Evolutionary conservation across 2,329 filamentous ascomycete species (phyloP).

Genomic region (Talaromyces sp.): DNA sequence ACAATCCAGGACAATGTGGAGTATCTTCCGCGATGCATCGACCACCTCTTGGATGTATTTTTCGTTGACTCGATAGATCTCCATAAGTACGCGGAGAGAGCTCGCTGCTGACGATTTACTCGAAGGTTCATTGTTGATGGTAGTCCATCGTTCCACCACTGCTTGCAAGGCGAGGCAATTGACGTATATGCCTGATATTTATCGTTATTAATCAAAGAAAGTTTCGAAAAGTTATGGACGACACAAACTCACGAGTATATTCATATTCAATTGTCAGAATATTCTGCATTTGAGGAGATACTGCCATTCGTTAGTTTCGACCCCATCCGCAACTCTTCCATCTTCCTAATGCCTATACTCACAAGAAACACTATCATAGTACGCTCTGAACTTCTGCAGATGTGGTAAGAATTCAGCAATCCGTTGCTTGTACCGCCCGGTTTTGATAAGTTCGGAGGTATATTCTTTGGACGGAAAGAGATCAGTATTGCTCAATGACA

Average conservation of each 20-base stretch:
- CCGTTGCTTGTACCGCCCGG: slow-evolving; percentile 73
- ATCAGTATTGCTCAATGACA: slow-evolving; percentile 84
- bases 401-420: slow-evolving; percentile 77
- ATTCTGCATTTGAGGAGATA: slow-evolving; percentile 57
- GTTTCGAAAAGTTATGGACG: neutral
- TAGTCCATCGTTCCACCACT: slow-evolving; percentile 87
- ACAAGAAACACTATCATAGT: slow-evolving; percentile 70
- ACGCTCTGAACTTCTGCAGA: slow-evolving; percentile 70
- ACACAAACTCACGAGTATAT: slow-evolving; percentile 63
- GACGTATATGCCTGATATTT: slow-evolving; percentile 60
- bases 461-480: slow-evolving; percentile 83
- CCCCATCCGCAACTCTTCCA: neutral
- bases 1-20: slow-evolving; percentile 55
- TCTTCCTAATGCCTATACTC: slow-evolving; percentile 17
- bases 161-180: slow-evolving; percentile 92
- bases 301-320: slow-evolving; percentile 27
- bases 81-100: slow-evolving; percentile 38
- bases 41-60: slow-evolving; percentile 59
- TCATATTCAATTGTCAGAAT: slow-evolving; percentile 93
- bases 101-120: slow-evolving; percentile 27
- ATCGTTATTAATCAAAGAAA: slow-evolving; percentile 14
- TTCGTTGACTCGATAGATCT: slow-evolving; percentile 54
- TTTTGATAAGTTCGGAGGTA: slow-evolving; percentile 83
- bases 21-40: slow-evolving; percentile 56
- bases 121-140: slow-evolving; percentile 48